phyloP scores from a whole-genome alignment of 2,329 filamentous ascomycete species.

The Davidsoniella virescens region DNA sequence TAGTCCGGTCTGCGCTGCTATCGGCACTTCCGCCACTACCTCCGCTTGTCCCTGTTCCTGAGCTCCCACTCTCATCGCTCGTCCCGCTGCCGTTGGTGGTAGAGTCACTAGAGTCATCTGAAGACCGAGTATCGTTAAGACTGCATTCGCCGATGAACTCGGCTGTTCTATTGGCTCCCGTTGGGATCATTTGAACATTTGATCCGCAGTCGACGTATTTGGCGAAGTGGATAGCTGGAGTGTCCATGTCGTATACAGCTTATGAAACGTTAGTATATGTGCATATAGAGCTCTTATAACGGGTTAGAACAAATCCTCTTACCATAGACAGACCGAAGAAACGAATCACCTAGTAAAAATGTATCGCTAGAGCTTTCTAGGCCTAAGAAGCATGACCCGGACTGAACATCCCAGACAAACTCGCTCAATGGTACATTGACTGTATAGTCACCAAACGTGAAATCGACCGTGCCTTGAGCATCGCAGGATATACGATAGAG shows the following conservation, averaged over 20 bases:
- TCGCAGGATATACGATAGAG: slow-evolving; percentile 34
- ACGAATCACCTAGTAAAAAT: slow-evolving; percentile 27
- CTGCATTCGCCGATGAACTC: slow-evolving; percentile 16
- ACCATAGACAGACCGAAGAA: slow-evolving; percentile 28
- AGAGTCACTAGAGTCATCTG: not conserved
- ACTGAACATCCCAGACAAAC: slow-evolving; percentile 27
- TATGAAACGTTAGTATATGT: not conserved
- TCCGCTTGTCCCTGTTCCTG: not conserved
- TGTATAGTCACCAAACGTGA: slow-evolving; percentile 28
- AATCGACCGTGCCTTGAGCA: slow-evolving; percentile 27
- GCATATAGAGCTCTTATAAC: not conserved
- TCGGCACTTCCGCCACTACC: slow-evolving; percentile 10
- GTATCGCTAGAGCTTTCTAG: slow-evolving; percentile 25
- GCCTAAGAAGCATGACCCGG: slow-evolving; percentile 27
- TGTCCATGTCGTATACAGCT: slow-evolving; percentile 17
- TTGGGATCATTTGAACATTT: slow-evolving; percentile 16
- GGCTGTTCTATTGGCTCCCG: slow-evolving; percentile 14
- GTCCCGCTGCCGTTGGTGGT: not conserved
- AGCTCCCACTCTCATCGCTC: not conserved
- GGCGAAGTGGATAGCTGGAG: slow-evolving; percentile 17
- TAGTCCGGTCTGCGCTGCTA: slow-evolving; percentile 12
- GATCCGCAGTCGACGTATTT: slow-evolving; percentile 17
- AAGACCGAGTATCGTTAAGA: not conserved
- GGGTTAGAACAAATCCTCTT: not conserved
- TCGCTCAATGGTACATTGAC: slow-evolving; percentile 31